Evolutionary conservation across 192 early-diverging fungal species (phyloP).

Genomic region (Chytriomyces sp.): DNA sequence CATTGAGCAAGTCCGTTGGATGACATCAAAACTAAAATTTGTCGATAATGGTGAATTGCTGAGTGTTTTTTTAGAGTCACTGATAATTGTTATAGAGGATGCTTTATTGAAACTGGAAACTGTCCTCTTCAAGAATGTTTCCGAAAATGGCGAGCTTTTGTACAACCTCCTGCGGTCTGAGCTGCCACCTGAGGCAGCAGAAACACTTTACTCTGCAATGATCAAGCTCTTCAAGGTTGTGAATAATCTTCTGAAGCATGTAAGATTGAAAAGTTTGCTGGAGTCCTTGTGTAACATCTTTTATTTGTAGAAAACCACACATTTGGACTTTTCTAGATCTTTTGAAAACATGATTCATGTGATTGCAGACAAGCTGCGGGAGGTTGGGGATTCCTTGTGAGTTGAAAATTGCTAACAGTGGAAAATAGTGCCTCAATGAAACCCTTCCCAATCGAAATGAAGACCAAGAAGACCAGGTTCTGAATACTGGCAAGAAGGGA

Average conservation of each 20-base stretch:
- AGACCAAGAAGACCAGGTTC: not conserved
- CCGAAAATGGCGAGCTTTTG: not conserved
- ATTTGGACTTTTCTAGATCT: not conserved
- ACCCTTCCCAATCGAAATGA: constrained; percentile 15
- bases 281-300: not conserved
- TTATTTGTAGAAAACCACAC: constrained; percentile 2
- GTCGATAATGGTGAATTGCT: not conserved
- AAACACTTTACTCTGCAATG: not conserved
- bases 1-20: constrained; percentile 18
- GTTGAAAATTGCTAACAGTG: not conserved
- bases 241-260: constrained; percentile 25
- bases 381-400: not conserved
- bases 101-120: not conserved
- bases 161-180: not conserved
- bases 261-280: not conserved
- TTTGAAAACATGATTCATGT: constrained; percentile 3
- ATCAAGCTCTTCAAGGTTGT: constrained; percentile 12
- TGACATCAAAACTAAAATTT: constrained; percentile 4
- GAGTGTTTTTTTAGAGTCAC: not conserved
- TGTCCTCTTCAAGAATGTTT: not conserved
- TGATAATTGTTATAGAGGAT: not conserved
- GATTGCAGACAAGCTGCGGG: not conserved
- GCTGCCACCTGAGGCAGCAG: constrained; percentile 7
- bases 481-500: not conserved
- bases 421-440: not conserved